Percentiles rank a stretch among this genome's conserved stretches.
These are phyloP conservation scores for Ceratocystis variospora DNA, from an alignment of 2,329 filamentous ascomycete species.

Conservation along the genomic window DNA sequence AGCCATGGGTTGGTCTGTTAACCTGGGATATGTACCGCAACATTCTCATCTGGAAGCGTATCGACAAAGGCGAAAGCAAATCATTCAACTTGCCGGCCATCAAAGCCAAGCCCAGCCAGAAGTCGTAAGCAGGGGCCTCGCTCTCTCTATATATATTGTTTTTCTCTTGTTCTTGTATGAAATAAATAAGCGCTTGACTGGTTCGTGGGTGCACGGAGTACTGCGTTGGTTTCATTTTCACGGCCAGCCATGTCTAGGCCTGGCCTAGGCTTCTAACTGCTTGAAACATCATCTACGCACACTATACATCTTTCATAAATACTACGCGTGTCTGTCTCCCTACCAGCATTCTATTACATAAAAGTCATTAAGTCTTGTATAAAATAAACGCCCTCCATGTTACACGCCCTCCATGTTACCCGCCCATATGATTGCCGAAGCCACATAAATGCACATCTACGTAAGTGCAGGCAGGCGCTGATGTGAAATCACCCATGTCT, in stretches of 20 bases:
- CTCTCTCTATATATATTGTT: neutral
- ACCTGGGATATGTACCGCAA: conserved; percentile 57
- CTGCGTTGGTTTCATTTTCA: neutral
- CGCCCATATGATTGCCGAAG: neutral
- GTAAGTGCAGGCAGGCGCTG: neutral
- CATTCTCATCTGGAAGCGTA: conserved; percentile 48
- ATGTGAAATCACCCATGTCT: neutral
- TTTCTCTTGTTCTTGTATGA: neutral
- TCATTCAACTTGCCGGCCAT: conserved; percentile 51
- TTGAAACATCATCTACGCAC: neutral
- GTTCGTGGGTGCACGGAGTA: neutral
- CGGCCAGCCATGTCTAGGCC: neutral
- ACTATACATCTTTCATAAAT: neutral
- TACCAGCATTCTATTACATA: neutral
- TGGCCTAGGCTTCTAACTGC: neutral
- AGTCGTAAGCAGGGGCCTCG: neutral
- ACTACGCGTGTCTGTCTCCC: no score
- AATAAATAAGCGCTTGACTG: neutral
- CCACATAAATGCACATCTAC: neutral
- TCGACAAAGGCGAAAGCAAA: conserved; percentile 51
- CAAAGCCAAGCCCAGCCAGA: conserved; percentile 38
- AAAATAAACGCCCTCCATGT: neutral
- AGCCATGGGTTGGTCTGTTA: conserved; percentile 86
- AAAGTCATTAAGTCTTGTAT: neutral
- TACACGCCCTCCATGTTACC: neutral